Base-by-base conservation (phyloP, 208 protist species). In the Tritrichomonas foetus region DNA sequence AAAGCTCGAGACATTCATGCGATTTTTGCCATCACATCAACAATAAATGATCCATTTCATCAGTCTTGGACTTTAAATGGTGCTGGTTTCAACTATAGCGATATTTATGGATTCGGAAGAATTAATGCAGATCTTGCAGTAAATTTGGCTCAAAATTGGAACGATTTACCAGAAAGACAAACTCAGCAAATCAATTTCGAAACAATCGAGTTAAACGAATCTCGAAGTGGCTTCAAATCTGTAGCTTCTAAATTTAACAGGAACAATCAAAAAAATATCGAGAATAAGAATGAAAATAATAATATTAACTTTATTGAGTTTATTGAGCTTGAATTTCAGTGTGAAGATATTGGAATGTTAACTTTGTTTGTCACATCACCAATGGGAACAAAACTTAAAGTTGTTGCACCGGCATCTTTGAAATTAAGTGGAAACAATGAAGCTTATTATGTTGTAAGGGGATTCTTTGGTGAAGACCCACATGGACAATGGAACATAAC, bases 41-140 rank as follows among this genome's bases (percentile, higher is more conserved):
- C 47, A 0, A 61, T 27, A 33, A 89, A 89, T 89, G 78, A 89
- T 57, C 78, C 78, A 57, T 16, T 20, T 27, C 39, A 2, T 30
- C 3, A 9, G 16, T 57, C 47, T 33, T 89, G 78, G 78, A 0
- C n/a, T 27, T 47, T 39, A 1, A 89, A 53, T 20, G 20, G 0
- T 16, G 47, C 47, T 39, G 78, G 47, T 41, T 33, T 89, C 57
- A n/a, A 20, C 5, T 89, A 61, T 57, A 57, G 47, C 16, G 5
- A 53, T 39, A 47, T 89, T 36, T 89, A 89, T 36, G 78, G 78
- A n/a, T 89, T 89, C 16, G 78, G 78, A 39, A 53, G 78, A 61
- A 57, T 89, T 16, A 57, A 89, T 57, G 13, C 30, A 33, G 47
- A 47, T 5, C 3, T 8, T 16, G 41, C 47, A 27, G 20, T 27